phyloP scores from a whole-genome alignment of 352 stramenopile species.

The Pythium volutum region DNA sequence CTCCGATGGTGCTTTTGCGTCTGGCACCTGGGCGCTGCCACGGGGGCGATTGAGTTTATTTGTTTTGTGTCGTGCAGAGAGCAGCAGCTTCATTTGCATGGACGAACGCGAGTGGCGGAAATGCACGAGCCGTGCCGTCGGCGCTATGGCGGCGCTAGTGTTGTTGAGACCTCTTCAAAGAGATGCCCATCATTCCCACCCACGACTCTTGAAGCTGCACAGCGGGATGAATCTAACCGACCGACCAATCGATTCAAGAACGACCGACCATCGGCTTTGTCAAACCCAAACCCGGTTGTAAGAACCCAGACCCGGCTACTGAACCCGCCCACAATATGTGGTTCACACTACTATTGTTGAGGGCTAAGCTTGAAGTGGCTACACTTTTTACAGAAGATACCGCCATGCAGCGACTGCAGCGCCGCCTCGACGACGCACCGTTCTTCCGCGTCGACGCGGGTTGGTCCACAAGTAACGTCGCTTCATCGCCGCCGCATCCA shows the following conservation, averaged over 20 bases:
- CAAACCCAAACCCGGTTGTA: constrained; percentile 14
- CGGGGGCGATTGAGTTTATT: too few relatives aligned
- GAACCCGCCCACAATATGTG: neutral
- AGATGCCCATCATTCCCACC: constrained; percentile 10
- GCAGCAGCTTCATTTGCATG: too few relatives aligned
- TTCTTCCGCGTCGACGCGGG: too few relatives aligned
- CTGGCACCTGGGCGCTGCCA: neutral
- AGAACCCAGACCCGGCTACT: neutral
- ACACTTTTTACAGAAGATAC: neutral
- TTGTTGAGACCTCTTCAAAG: constrained; percentile 1
- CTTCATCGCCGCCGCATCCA: too few relatives aligned
- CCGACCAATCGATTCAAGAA: neutral
- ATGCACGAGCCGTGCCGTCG: too few relatives aligned
- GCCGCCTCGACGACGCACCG: too few relatives aligned
- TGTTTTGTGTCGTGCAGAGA: too few relatives aligned
- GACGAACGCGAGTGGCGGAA: neutral
- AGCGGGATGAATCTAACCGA: neutral
- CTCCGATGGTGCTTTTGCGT: too few relatives aligned
- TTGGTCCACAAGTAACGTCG: too few relatives aligned
- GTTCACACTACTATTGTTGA: constrained; percentile 10
- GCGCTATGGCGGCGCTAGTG: neutral
- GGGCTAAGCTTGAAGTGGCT: constrained; percentile 2
- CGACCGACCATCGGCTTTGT: neutral
- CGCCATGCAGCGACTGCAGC: too few relatives aligned
- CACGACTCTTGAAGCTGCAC: constrained; percentile 7